These are phyloP conservation scores for Mortierella antarctica DNA, from an alignment of 192 early-diverging fungal species.

Conservation along the genomic window DNA sequence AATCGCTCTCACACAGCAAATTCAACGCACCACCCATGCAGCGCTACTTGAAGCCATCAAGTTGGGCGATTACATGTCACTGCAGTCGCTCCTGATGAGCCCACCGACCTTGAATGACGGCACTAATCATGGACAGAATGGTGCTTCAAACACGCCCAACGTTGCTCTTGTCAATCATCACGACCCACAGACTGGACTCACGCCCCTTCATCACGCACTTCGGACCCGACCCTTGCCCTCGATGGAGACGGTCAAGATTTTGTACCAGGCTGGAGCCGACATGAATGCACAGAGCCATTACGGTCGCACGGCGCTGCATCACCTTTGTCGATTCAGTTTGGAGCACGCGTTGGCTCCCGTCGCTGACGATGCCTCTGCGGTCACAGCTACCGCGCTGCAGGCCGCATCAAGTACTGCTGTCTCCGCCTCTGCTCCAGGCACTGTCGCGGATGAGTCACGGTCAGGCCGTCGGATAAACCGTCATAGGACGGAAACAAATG, in stretches of 20 bases:
- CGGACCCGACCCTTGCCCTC: slow-evolving; percentile 65
- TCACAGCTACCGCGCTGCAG: background rate
- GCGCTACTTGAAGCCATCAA: slow-evolving; percentile 69
- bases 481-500: slow-evolving; percentile 30
- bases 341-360: slow-evolving; percentile 44
- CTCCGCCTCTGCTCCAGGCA: background rate
- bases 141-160: slow-evolving; percentile 5
- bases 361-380: slow-evolving; percentile 9
- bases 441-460: slow-evolving; percentile 6
- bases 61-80: slow-evolving; percentile 62
- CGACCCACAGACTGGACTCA: slow-evolving; percentile 69
- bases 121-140: background rate
- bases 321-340: slow-evolving; percentile 58
- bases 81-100: slow-evolving; percentile 60
- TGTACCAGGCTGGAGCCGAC: slow-evolving; percentile 64
- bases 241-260: slow-evolving; percentile 60
- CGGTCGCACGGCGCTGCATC: slow-evolving; percentile 64
- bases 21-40: slow-evolving; percentile 56
- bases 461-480: slow-evolving; percentile 19
- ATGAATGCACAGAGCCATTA: slow-evolving; percentile 65
- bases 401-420: background rate
- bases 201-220: slow-evolving; percentile 69
- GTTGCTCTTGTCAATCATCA: slow-evolving; percentile 55
- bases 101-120: slow-evolving; percentile 41
- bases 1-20: slow-evolving; percentile 19